Evolutionary conservation across 2,329 filamentous ascomycete genomes (phyloP).

Genomic region (Ramularia endophylla): DNA sequence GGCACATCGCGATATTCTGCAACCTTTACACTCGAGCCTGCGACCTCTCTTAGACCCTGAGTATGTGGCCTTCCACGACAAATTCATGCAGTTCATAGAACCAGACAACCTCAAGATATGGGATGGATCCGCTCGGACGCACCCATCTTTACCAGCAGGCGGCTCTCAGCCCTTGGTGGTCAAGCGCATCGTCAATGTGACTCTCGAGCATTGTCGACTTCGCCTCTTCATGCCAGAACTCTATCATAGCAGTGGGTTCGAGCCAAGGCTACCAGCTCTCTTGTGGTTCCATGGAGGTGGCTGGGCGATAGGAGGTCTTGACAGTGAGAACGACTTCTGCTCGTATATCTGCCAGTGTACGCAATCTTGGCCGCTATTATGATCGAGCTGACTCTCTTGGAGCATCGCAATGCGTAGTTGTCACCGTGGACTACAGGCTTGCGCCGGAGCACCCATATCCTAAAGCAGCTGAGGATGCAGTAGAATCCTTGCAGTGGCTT

Average conservation of each 20-base stretch:
- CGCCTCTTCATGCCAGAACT: constrained; percentile 15
- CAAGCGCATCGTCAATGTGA: constrained; percentile 10
- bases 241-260: not conserved
- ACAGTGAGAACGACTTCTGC: constrained; percentile 20
- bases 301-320: constrained; percentile 14
- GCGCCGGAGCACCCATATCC: constrained; percentile 44
- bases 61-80: constrained; percentile 18
- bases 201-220: constrained; percentile 11
- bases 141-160: constrained; percentile 7
- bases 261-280: constrained; percentile 4
- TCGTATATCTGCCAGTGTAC: constrained; percentile 17
- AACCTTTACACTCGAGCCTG: constrained; percentile 15
- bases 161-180: constrained; percentile 11
- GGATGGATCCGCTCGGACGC: constrained; percentile 12
- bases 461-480: constrained; percentile 38
- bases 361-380: not conserved
- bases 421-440: constrained; percentile 33
- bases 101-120: constrained; percentile 14
- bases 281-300: constrained; percentile 13
- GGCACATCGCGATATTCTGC: not conserved
- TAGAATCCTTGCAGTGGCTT: constrained; percentile 40
- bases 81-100: constrained; percentile 13
- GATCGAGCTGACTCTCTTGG: not conserved
- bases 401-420: constrained; percentile 15
- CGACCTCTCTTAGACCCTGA: constrained; percentile 14